Evolutionary conservation across 805 yeast species (phyloP).

Genomic region (Starmerella asiatica): DNA sequence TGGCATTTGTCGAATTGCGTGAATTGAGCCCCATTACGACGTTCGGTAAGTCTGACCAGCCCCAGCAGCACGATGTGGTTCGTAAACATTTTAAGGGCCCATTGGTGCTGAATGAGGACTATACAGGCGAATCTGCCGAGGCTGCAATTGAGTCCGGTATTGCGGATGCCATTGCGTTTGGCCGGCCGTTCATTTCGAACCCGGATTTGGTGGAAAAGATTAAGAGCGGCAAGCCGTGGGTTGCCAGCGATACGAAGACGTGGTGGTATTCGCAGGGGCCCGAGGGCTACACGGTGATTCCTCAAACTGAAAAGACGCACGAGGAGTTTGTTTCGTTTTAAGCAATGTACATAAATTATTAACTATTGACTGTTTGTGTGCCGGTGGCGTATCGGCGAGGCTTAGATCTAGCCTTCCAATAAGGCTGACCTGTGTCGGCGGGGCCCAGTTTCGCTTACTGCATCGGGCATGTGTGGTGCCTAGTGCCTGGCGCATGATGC

Average conservation of each 20-base stretch:
- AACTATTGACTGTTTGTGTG: too few species aligned
- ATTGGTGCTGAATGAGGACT: slow-evolving; percentile 14
- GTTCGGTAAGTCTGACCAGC: slow-evolving; percentile 5
- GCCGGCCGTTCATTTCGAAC: slow-evolving; percentile 40
- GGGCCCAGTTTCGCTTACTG: too few species aligned
- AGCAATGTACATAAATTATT: too few species aligned
- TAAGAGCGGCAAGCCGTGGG: slow-evolving; percentile 31
- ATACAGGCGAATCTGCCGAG: slow-evolving; percentile 14
- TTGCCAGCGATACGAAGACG: slow-evolving; percentile 35
- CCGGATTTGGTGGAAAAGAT: slow-evolving; percentile 41
- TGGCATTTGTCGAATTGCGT: slow-evolving; percentile 34
- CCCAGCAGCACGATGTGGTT: slow-evolving; percentile 26
- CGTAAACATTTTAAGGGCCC: slow-evolving; percentile 35
- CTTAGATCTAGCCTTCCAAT: too few species aligned
- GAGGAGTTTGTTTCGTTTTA: too few species aligned
- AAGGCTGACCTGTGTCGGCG: too few species aligned
- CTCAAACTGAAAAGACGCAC: too few species aligned
- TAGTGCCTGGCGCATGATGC: too few species aligned
- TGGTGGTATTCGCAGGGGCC: slow-evolving; percentile 34
- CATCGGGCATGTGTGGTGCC: too few species aligned
- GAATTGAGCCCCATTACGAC: slow-evolving; percentile 32
- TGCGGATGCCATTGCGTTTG: slow-evolving; percentile 29
- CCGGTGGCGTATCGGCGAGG: too few species aligned
- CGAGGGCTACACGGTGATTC: slow-evolving; percentile 32
- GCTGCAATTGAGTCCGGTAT: slow-evolving; percentile 7